Evolutionary conservation across 768 basidiomycete species (phyloP).

Genomic region (Zangia roseola): DNA sequence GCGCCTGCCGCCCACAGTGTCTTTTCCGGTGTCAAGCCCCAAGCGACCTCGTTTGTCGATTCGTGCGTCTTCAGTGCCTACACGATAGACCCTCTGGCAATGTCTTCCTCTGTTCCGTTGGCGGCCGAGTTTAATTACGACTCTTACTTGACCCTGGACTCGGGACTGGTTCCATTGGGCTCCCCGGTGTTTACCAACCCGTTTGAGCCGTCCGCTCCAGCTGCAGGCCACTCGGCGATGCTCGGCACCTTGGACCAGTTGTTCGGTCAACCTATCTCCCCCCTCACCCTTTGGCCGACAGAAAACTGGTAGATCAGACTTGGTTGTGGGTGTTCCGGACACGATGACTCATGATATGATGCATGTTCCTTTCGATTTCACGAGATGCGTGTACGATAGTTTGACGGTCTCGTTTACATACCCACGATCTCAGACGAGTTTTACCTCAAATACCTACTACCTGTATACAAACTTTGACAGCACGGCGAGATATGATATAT

Average conservation of each 20-base stretch:
- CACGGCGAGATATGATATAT: too few species aligned
- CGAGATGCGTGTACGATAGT: slow-evolving; percentile 3
- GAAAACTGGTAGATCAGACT: slow-evolving; percentile 15
- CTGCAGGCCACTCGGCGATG: slow-evolving; percentile 6
- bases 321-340: neutral
- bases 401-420: slow-evolving; percentile 1
- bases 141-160: slow-evolving; percentile 6
- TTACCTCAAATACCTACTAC: slow-evolving; percentile 13
- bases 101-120: slow-evolving; percentile 8
- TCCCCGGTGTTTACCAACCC: slow-evolving; percentile 34
- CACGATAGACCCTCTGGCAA: neutral
- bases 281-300: slow-evolving; percentile 14
- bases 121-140: slow-evolving; percentile 10
- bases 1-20: slow-evolving; percentile 18
- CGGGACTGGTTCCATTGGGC: slow-evolving; percentile 11
- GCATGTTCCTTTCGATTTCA: neutral
- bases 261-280: slow-evolving; percentile 31
- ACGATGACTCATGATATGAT: neutral
- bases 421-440: slow-evolving; percentile 9
- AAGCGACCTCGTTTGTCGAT: slow-evolving; percentile 26
- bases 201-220: slow-evolving; percentile 16
- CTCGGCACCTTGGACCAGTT: slow-evolving; percentile 29
- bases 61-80: slow-evolving; percentile 25
- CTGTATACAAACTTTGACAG: too few species aligned
- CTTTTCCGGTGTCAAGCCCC: slow-evolving; percentile 33